These are phyloP conservation scores for Dactylis glomerata DNA, from an alignment of 176 grass and related monocot genomes.

Conservation along the genomic window DNA sequence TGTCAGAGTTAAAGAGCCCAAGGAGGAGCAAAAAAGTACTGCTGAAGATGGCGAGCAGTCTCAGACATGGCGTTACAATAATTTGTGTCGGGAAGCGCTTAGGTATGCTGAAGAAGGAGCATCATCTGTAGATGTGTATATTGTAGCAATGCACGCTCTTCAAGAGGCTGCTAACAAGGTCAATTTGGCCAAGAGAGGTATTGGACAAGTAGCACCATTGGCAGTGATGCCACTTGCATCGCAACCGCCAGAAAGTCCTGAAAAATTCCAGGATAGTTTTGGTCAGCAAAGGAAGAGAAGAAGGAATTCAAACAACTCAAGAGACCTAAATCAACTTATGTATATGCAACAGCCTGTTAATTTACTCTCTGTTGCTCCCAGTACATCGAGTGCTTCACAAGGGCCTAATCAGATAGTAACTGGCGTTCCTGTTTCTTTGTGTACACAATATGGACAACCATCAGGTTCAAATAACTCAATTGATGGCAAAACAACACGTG, in stretches of 20 bases:
- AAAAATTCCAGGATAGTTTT: constrained; percentile 31
- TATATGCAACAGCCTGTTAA: constrained; percentile 51
- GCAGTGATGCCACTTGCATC: constrained; percentile 58
- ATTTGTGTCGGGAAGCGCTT: constrained; percentile 50
- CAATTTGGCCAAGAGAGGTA: constrained; percentile 54
- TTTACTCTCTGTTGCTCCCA: constrained; percentile 38
- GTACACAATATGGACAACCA: constrained; percentile 35
- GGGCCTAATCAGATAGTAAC: constrained; percentile 40
- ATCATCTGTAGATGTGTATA: constrained; percentile 52
- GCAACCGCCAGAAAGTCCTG: constrained; percentile 36
- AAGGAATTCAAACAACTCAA: constrained; percentile 46
- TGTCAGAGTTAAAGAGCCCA: constrained; percentile 30
- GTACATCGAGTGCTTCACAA: constrained; percentile 42
- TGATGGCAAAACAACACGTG: constrained; percentile 17
- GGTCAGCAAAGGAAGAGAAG: constrained; percentile 43
- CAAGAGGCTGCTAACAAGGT: constrained; percentile 65
- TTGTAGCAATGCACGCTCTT: constrained; percentile 60
- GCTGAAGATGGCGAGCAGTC: constrained; percentile 44
- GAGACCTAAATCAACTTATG: constrained; percentile 37
- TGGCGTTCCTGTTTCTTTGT: constrained; percentile 38
- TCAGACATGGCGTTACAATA: constrained; percentile 55
- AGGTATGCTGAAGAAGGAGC: constrained; percentile 62
- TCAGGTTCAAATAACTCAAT: constrained; percentile 29
- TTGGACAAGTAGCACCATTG: constrained; percentile 44
- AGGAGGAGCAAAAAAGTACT: constrained; percentile 41